phyloP scores from a whole-genome alignment of 73 alveolate species.

The Paramecium pentaurelia region DNA sequence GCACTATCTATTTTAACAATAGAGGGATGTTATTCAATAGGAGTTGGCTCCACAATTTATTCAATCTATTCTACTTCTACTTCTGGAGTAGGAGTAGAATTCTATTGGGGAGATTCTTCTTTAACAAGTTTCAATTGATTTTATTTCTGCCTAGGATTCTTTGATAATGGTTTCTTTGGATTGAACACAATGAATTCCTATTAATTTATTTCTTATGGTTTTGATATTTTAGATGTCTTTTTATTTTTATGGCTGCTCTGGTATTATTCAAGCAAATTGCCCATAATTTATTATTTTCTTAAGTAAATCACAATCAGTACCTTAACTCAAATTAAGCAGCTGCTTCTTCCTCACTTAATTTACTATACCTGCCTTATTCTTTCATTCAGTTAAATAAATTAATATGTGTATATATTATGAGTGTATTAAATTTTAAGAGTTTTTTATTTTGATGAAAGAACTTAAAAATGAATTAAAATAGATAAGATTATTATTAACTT shows the following conservation, averaged over 20 bases:
- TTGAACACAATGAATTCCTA: background rate
- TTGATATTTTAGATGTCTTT: background rate
- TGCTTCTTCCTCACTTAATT: constrained; percentile 31
- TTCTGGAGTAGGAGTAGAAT: background rate
- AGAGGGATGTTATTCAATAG: background rate
- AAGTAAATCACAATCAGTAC: background rate
- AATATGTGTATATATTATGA: background rate
- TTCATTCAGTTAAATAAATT: constrained; percentile 38
- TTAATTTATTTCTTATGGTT: background rate
- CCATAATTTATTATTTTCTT: constrained; percentile 1
- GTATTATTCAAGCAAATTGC: constrained; percentile 19
- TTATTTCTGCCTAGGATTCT: background rate
- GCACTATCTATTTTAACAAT: background rate
- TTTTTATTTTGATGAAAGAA: background rate
- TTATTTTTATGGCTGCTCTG: background rate
- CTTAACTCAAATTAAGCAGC: constrained; percentile 34
- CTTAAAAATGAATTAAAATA: background rate
- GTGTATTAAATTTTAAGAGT: background rate
- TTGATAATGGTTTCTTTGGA: background rate
- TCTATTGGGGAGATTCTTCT: background rate
- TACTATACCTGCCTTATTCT: constrained; percentile 34
- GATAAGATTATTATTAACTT: background rate
- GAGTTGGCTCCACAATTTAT: background rate
- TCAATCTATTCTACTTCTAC: background rate
- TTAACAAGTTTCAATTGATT: background rate